A percentile compares a stretch with the other conserved stretches of the same genome.
Conservation (phyloP, 2,329 filamentous ascomycete species). For the Sporothrix brunneoviolacea region DNA sequence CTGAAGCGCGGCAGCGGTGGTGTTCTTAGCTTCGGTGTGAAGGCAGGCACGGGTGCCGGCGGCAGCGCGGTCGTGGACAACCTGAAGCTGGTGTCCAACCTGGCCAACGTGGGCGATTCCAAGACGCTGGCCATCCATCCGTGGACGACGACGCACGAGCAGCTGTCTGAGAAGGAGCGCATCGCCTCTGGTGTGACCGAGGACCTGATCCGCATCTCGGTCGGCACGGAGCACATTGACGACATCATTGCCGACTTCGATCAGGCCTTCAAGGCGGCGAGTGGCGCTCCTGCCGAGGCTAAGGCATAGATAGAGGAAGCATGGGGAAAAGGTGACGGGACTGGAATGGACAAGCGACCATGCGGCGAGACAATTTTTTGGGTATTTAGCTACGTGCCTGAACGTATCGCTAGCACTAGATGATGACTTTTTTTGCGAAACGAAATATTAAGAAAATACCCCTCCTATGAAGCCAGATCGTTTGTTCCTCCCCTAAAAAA, state of each 20-base stretch:
- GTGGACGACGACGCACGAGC: conserved; percentile 92
- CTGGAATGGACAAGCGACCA: conserved; percentile 26
- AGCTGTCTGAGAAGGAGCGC: conserved; percentile 78
- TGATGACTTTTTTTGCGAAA: not conserved
- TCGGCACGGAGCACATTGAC: conserved; percentile 93
- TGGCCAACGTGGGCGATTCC: conserved; percentile 92
- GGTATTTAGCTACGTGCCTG: no score
- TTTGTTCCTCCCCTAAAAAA: not conserved
- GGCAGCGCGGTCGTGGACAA: conserved; percentile 85
- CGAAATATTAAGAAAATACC: not conserved
- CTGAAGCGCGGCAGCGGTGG: conserved; percentile 79
- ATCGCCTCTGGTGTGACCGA: conserved; percentile 74
- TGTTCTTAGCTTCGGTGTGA: conserved; percentile 88
- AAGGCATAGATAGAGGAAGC: conserved; percentile 17
- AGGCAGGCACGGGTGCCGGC: conserved; percentile 68
- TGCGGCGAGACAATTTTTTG: no score
- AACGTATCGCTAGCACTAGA: no score
- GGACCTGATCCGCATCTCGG: conserved; percentile 90
- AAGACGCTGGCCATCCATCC: conserved; percentile 95
- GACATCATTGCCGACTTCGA: conserved; percentile 95
- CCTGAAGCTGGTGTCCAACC: conserved; percentile 91
- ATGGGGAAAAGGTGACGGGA: conserved; percentile 25
- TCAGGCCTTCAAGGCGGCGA: conserved; percentile 68
- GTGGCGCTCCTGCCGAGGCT: conserved; percentile 35
- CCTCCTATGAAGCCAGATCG: not conserved